Percentiles rank a stretch among this genome's conserved stretches.
phyloP scores from a whole-genome alignment of 495 filamentous ascomycete species.

The Podospora pseudoanserina region DNA sequence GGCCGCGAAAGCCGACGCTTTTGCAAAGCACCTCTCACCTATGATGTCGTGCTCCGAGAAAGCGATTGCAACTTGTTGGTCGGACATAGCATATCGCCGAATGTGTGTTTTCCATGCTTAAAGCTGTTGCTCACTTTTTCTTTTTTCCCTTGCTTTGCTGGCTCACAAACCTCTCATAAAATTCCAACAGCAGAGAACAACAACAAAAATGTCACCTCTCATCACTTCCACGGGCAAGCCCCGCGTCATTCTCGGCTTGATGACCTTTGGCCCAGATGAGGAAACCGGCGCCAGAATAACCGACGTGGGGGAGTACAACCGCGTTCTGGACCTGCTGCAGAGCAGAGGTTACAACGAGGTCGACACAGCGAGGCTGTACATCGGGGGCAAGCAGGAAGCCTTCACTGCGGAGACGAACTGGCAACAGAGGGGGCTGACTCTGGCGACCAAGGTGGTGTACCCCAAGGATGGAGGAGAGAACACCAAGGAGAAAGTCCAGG shows the following conservation, averaged over 20 bases:
- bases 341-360: conserved; percentile 72
- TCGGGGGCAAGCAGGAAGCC: conserved; percentile 72
- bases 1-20: neutral
- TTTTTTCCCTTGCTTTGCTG: neutral
- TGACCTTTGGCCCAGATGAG: conserved; percentile 57
- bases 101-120: neutral
- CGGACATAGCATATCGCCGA: neutral
- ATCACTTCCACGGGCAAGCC: conserved; percentile 32
- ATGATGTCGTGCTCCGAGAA: neutral
- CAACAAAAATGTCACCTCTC: conserved; percentile 18
- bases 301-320: conserved; percentile 59
- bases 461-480: conserved; percentile 58
- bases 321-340: conserved; percentile 65
- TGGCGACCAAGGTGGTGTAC: conserved; percentile 81
- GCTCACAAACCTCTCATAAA: neutral
- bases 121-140: neutral
- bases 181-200: conserved; percentile 1
- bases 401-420: conserved; percentile 73
- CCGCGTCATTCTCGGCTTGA: conserved; percentile 58
- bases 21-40: neutral
- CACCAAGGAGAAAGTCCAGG: conserved; percentile 55
- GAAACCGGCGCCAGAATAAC: conserved; percentile 66
- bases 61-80: neutral
- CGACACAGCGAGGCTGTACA: conserved; percentile 75
- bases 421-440: conserved; percentile 74